These are phyloP conservation scores for Trapa incisa DNA, from an alignment of 345 rosid species.

Conservation along the genomic window DNA sequence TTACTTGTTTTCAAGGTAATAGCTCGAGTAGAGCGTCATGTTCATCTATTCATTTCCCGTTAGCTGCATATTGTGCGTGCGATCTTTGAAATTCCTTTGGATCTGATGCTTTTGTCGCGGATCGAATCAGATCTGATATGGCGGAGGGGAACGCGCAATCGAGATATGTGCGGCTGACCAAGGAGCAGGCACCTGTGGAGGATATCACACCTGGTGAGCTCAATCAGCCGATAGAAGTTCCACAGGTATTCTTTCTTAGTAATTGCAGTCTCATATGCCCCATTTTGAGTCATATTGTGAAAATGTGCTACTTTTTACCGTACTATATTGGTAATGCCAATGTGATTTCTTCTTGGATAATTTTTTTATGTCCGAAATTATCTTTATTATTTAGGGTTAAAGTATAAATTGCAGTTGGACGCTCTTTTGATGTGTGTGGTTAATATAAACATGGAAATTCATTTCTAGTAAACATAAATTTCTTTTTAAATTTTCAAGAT, in stretches of 20 bases:
- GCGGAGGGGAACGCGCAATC: slow-evolving; percentile 45
- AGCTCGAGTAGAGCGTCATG: background rate
- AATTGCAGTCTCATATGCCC: background rate
- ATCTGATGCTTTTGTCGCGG: background rate
- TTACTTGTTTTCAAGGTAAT: background rate
- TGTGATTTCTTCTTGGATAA: background rate
- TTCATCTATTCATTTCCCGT: background rate
- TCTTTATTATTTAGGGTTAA: background rate
- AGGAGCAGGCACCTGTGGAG: slow-evolving; percentile 45
- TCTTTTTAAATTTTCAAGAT: too few species aligned
- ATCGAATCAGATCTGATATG: slow-evolving; percentile 24
- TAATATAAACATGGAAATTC: too few species aligned
- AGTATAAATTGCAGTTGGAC: background rate
- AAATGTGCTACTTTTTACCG: background rate
- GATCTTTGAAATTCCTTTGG: background rate
- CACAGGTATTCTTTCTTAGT: slow-evolving; percentile 31
- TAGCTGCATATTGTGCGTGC: background rate
- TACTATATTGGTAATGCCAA: background rate
- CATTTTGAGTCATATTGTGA: background rate
- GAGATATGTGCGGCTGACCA: slow-evolving; percentile 53
- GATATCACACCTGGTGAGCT: slow-evolving; percentile 85
- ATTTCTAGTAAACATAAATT: too few species aligned
- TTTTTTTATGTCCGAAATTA: background rate
- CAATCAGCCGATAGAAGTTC: slow-evolving; percentile 80
- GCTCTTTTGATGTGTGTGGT: background rate